Evolutionary conservation across 2,329 filamentous ascomycete species (phyloP).

Genomic region (Aspergillus piperis): DNA sequence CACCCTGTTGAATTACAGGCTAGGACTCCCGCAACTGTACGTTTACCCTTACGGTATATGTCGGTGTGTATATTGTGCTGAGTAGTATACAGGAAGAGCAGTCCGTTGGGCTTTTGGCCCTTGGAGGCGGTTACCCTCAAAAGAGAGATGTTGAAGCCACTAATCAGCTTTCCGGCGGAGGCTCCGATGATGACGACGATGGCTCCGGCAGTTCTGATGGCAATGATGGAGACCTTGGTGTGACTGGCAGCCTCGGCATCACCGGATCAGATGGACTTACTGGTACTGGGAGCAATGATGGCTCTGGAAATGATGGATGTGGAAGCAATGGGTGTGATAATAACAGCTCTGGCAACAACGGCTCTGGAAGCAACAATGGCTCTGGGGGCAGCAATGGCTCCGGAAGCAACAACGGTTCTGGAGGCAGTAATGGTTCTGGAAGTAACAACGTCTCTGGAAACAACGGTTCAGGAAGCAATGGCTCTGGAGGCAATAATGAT

Average conservation of each 20-base stretch:
- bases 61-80: not conserved
- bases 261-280: too few species aligned
- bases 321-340: too few species aligned
- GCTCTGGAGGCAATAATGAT: not conserved
- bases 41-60: not conserved
- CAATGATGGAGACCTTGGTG: not conserved
- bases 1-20: not conserved
- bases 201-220: not conserved
- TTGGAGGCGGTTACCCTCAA: not conserved
- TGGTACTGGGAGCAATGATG: too few species aligned
- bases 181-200: not conserved
- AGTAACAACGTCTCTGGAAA: not conserved
- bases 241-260: too few species aligned
- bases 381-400: not conserved
- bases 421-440: not conserved
- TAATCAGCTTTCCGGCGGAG: not conserved
- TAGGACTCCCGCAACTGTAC: not conserved
- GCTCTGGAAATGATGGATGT: too few species aligned
- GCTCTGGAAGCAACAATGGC: too few species aligned
- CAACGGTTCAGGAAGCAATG: not conserved
- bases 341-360: too few species aligned
- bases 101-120: not conserved
- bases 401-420: not conserved
- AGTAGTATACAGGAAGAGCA: not conserved
- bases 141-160: not conserved